Evolutionary conservation across 495 filamentous ascomycete genomes (phyloP), one percentile per base, ranked within the genome.

Genomic region (Penicillium lividum): DNA sequence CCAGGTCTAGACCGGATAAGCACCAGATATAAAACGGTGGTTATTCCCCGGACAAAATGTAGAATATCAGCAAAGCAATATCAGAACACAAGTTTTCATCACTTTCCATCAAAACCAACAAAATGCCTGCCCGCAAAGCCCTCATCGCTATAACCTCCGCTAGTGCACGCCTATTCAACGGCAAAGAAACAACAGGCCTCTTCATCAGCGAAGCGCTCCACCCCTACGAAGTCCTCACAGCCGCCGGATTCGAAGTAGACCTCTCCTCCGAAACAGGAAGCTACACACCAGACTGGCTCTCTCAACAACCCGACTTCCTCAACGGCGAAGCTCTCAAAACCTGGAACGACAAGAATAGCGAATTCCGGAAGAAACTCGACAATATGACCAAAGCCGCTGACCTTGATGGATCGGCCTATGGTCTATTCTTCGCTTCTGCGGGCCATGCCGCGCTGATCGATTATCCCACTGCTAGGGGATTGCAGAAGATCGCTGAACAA

Each of bases 191-290:
- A 50, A 73, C 70, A 0, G 68, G 63, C 28, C 58, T 63, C 33
- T 80, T 81, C 68, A 76, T 82, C 55, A 66, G 64, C 31, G 79
- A 82, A 63, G 79, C 76, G 38, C 71, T 81, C 9, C 79, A 82
- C 53, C 77, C 77, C 5, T 82, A 71, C 71, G 66, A 76, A 13
- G 72, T 75, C 29, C 72, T 80, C 57, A 65, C 58, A 11, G 63
- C 56, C 16, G 77, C 79, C 8, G 79, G 77, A 15, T 82, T 81
- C 58, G 72, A 77, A 61, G 77, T 81, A 44, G 77, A 81, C 57
- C 64, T 81, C 28, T 67, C 70, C 50, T 80, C 77, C 22, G 77
- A 79, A 54, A 80, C 68, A 13, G 79, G 79, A 11, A 66, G 57
- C 7, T 81, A 79, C 57, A 64, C 56, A 3, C 60, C 78, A 0